Conservation (phyloP, 805 yeast species). For the Teunomyces atbi region DNA sequence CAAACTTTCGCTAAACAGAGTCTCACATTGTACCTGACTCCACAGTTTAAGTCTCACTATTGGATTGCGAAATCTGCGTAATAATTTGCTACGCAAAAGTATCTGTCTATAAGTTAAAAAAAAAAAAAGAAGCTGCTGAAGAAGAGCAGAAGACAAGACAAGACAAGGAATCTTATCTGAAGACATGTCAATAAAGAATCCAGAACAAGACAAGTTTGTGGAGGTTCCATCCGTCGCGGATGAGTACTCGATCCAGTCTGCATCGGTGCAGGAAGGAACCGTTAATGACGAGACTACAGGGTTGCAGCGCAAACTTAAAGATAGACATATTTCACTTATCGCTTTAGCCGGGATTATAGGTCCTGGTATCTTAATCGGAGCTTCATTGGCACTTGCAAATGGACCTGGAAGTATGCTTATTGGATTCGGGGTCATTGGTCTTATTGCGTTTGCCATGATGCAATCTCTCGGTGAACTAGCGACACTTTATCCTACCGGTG, state of each 20-base stretch:
- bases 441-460: conserved; percentile 55
- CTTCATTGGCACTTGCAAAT: conserved; percentile 48
- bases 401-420: conserved; percentile 55
- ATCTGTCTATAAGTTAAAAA: too few species aligned
- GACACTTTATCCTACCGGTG: conserved; percentile 50
- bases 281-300: conserved; percentile 9
- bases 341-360: conserved; percentile 61
- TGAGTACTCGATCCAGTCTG: not conserved
- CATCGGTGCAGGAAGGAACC: conserved; percentile 6
- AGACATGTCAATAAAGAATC: not conserved
- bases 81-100: too few species aligned
- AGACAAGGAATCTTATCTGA: not conserved
- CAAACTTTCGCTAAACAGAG: too few species aligned
- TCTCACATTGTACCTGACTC: too few species aligned
- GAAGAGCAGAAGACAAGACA: not conserved
- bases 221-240: not conserved
- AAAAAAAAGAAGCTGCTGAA: not conserved
- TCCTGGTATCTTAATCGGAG: conserved; percentile 56
- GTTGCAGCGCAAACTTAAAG: conserved; percentile 31
- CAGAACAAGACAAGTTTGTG: not conserved
- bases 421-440: conserved; percentile 53
- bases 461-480: conserved; percentile 56
- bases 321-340: conserved; percentile 49
- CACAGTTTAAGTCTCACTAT: too few species aligned
- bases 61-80: too few species aligned